Evolutionary conservation across 78 protist species (phyloP).

Genomic region (Trichosphaerium sp.): DNA sequence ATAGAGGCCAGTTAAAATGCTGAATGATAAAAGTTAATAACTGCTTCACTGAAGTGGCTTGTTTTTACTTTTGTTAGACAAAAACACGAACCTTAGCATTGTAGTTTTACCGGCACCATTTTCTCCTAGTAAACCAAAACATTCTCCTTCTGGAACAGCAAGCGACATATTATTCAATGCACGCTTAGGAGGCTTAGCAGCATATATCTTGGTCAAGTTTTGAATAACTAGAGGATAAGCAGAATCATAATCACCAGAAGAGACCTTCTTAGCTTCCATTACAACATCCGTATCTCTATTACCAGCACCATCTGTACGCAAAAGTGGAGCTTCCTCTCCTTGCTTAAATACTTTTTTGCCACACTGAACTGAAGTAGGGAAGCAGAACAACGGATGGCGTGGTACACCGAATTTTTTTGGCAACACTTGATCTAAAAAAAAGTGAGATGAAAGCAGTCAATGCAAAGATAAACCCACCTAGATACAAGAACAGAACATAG

Average conservation of each 20-base stretch:
- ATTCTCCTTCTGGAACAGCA: constrained; percentile 39
- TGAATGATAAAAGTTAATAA: background rate
- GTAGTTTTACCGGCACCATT: constrained; percentile 90
- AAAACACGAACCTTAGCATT: constrained; percentile 15
- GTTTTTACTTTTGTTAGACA: too few relatives aligned
- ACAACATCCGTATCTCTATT: too few relatives aligned
- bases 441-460: too few relatives aligned
- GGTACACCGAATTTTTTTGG: background rate
- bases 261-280: background rate
- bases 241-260: background rate
- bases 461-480: too few relatives aligned
- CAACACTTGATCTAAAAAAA: background rate
- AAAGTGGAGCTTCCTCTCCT: too few relatives aligned
- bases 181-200: background rate
- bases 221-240: background rate
- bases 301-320: too few relatives aligned
- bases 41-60: too few relatives aligned
- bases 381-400: background rate
- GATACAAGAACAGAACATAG: constrained; percentile 38
- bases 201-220: background rate
- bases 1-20: constrained; percentile 44
- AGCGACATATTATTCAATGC: constrained; percentile 47
- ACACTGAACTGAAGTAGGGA: too few relatives aligned
- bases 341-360: too few relatives aligned
- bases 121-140: constrained; percentile 80